These are phyloP conservation scores for Yamadazyma jaroonii DNA, from an alignment of 1,139 yeast genomes.

Conservation along the genomic window DNA sequence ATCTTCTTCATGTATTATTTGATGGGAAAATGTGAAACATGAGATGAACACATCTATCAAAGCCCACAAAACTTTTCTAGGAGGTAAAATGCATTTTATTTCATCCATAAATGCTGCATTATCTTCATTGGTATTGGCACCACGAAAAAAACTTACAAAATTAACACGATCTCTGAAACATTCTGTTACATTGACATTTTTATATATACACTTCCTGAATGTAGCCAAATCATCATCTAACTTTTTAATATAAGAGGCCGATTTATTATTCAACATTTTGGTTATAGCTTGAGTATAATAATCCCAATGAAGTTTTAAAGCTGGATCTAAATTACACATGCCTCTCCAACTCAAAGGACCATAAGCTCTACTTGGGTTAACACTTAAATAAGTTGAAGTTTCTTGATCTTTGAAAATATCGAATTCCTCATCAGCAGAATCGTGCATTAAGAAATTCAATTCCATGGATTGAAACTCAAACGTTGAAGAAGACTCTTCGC, in stretches of 20 bases:
- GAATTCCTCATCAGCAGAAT: slow-evolving; percentile 3
- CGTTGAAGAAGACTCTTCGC: no score
- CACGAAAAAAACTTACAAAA: slow-evolving; percentile 1
- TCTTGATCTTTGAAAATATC: slow-evolving; percentile 2
- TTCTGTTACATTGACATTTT: slow-evolving; percentile 1
- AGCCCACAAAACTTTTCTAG: slow-evolving; percentile 41
- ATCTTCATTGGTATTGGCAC: background rate
- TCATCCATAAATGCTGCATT: slow-evolving; percentile 18
- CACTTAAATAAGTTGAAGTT: background rate
- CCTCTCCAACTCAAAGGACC: slow-evolving; percentile 39
- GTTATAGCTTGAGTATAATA: background rate
- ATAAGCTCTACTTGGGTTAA: slow-evolving; percentile 17
- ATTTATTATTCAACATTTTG: background rate
- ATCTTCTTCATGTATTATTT: slow-evolving; percentile 42
- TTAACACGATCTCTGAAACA: slow-evolving; percentile 1
- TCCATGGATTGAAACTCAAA: slow-evolving; percentile 5
- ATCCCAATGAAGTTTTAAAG: slow-evolving; percentile 3
- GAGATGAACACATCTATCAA: slow-evolving; percentile 43
- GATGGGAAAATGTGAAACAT: slow-evolving; percentile 42
- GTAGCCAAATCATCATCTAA: slow-evolving; percentile 4
- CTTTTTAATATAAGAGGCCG: background rate
- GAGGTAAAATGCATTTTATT: slow-evolving; percentile 44
- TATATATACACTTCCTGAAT: slow-evolving; percentile 5
- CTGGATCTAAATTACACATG: slow-evolving; percentile 24
- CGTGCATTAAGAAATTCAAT: slow-evolving; percentile 4